Percentiles rank a stretch among this genome's conserved stretches.
Conservation (phyloP, 116 monocot species). For the Cymodocea nodosa region DNA sequence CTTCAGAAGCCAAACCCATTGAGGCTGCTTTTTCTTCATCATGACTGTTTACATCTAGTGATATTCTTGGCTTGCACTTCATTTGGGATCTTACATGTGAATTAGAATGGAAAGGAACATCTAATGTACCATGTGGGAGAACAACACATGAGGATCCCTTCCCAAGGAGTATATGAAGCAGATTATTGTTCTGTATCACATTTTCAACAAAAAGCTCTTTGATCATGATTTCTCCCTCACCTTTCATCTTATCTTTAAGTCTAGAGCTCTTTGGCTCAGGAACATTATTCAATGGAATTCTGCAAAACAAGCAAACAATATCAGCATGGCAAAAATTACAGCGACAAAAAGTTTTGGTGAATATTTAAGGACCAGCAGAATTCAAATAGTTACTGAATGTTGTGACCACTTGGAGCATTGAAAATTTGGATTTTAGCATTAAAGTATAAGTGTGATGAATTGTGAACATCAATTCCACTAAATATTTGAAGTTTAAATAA, state of each 20-base stretch:
- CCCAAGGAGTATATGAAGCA: conserved; percentile 39
- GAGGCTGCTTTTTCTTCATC: conserved; percentile 51
- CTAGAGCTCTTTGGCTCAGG: conserved; percentile 37
- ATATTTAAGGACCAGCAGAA: no score
- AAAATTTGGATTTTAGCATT: no score
- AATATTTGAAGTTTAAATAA: neutral
- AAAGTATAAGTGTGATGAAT: neutral
- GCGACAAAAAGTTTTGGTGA: neutral
- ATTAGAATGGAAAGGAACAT: conserved; percentile 27
- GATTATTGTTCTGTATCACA: conserved; percentile 48
- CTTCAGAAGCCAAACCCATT: conserved; percentile 20
- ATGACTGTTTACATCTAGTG: conserved; percentile 41
- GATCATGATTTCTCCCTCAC: conserved; percentile 81
- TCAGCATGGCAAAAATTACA: neutral
- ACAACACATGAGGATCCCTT: conserved; percentile 67
- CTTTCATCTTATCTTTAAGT: conserved; percentile 62
- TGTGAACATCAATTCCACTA: neutral
- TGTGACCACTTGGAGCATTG: no score
- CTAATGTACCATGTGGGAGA: conserved; percentile 46
- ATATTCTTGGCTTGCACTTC: conserved; percentile 47
- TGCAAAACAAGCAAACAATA: conserved; percentile 3
- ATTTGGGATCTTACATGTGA: conserved; percentile 31
- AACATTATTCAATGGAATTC: conserved; percentile 13
- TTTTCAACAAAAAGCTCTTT: conserved; percentile 70
- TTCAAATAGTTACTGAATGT: no score